A percentile compares a stretch with the other conserved stretches of the same genome.
These are phyloP conservation scores for Stagonosporopsis rhizophila DNA, from an alignment of 2,329 filamentous ascomycete species.

Conservation along the genomic window DNA sequence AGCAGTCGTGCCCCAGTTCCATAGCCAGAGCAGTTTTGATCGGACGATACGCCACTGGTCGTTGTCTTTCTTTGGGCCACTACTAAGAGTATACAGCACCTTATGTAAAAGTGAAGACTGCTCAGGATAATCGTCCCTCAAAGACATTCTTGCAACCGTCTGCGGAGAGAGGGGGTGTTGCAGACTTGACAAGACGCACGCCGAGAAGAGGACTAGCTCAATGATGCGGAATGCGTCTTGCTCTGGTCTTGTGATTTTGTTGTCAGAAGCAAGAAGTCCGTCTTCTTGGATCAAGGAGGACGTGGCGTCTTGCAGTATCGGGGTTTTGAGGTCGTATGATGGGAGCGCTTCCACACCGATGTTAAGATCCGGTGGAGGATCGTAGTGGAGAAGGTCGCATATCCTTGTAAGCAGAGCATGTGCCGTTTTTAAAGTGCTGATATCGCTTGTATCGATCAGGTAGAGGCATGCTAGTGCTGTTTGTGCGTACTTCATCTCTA, in stretches of 20 bases:
- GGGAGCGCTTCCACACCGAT: slow-evolving; percentile 53
- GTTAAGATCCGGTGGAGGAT: slow-evolving; percentile 59
- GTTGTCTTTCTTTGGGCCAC: slow-evolving; percentile 66
- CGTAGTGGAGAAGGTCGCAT: slow-evolving; percentile 65
- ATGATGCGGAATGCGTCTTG: slow-evolving; percentile 65
- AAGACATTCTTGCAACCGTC: slow-evolving; percentile 64
- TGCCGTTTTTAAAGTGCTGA: slow-evolving; percentile 65
- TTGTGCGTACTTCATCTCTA: slow-evolving; percentile 71
- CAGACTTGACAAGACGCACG: slow-evolving; percentile 53
- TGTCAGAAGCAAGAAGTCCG: slow-evolving; percentile 63
- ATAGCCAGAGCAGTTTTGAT: slow-evolving; percentile 74
- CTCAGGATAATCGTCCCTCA: slow-evolving; percentile 69
- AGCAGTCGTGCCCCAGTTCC: slow-evolving; percentile 69
- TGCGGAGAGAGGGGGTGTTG: slow-evolving; percentile 52
- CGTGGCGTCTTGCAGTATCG: slow-evolving; percentile 41
- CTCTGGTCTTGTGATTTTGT: slow-evolving; percentile 69
- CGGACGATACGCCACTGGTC: slow-evolving; percentile 59
- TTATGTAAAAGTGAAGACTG: slow-evolving; percentile 67
- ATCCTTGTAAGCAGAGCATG: slow-evolving; percentile 68
- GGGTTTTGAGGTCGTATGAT: slow-evolving; percentile 48
- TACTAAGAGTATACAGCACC: slow-evolving; percentile 63
- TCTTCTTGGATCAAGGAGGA: slow-evolving; percentile 50
- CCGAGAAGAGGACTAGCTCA: slow-evolving; percentile 65
- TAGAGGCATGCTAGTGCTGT: slow-evolving; percentile 73
- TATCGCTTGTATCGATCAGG: slow-evolving; percentile 65